Evolutionary conservation across 2,329 filamentous ascomycete species (phyloP), one percentile per base, ranked within the genome.

Genomic region (Mycosphaerella arachidis): DNA sequence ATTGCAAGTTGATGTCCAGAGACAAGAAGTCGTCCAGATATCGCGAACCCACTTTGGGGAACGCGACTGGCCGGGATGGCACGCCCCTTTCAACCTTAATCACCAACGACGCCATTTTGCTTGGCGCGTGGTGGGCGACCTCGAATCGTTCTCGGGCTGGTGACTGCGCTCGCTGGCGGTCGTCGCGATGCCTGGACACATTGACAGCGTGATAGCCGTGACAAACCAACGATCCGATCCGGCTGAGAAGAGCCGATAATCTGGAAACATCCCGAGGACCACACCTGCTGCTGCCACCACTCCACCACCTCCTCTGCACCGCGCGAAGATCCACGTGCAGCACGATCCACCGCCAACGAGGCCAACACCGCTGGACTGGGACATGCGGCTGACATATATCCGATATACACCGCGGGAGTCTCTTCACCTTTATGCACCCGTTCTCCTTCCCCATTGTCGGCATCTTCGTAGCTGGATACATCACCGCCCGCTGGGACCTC

Each of bases 391-490:
- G 30, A 52, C 50, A 35, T 16, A 1, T 24, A 24, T 24, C 24
- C 24, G 24, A 24, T 3, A 30, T 12, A 52, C 27, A 10, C 16
- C 2, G 27, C 18, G 9, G 12, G 7, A 35, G 7, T 1, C 13
- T 48, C 43, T 18, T 18, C 31, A 48, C 46, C 62, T 64, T 59
- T 50, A 97, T 97, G 93, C 92, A 97, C 91, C 91, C 92, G 73
- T 97, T 97, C 82, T 97, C 93, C 66, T 82, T 93, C 76, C 85
- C 97, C 77, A 96, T 92, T 73, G 87, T 96, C 80, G 92, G 90
- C 80, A 97, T 99, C 81, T 99, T 99, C 82, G 89, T 97, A 84
- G 93, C 94, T 81, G 94, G 94, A 78, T 99, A 99, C 84, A 97
- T 93, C 77, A 99, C 94, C 79, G 94, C 94, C 74, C 90, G 94